A percentile compares a stretch with the other conserved stretches of the same genome.
Conservation (phyloP, 2,329 filamentous ascomycete species). For the Fusarium cyanostomum region DNA sequence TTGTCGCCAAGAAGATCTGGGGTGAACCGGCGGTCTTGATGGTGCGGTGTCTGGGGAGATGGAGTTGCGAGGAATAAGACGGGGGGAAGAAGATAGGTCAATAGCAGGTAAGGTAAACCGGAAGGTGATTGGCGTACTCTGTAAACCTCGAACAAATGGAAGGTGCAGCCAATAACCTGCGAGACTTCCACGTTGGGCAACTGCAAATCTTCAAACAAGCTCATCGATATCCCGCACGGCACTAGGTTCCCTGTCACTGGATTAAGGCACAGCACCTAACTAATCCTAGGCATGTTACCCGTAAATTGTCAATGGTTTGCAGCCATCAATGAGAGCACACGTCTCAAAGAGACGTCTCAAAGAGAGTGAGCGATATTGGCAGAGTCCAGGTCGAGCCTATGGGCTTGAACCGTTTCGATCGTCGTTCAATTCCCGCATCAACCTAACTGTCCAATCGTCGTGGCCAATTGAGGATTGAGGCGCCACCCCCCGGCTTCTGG, state of each 20-base stretch:
- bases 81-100: slow-evolving; percentile 4
- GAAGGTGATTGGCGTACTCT: slow-evolving; percentile 1
- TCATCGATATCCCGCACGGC: slow-evolving; percentile 26
- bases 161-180: slow-evolving; percentile 16
- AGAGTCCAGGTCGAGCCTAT: slow-evolving; percentile 31
- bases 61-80: slow-evolving; percentile 9
- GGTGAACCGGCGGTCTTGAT: slow-evolving; percentile 14
- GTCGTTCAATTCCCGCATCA: slow-evolving; percentile 39
- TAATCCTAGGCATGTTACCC: slow-evolving; percentile 10
- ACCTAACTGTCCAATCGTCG: slow-evolving; percentile 25
- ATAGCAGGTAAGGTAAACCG: neutral
- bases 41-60: slow-evolving; percentile 8
- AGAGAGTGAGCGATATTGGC: slow-evolving; percentile 29
- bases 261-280: slow-evolving; percentile 1
- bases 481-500: slow-evolving; percentile 26
- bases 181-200: slow-evolving; percentile 17
- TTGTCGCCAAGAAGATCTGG: slow-evolving; percentile 29
- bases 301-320: slow-evolving; percentile 11
- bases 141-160: slow-evolving; percentile 15
- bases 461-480: slow-evolving; percentile 33
- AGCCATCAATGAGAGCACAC: neutral
- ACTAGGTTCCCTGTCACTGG: slow-evolving; percentile 10
- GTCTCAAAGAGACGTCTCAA: neutral
- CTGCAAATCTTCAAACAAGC: slow-evolving; percentile 29
- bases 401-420: slow-evolving; percentile 28